Evolutionary conservation across 1,284 basidiomycete genomes (phyloP), one percentile per base, ranked within the genome.

Genomic region (Boletus semigastroideus): DNA sequence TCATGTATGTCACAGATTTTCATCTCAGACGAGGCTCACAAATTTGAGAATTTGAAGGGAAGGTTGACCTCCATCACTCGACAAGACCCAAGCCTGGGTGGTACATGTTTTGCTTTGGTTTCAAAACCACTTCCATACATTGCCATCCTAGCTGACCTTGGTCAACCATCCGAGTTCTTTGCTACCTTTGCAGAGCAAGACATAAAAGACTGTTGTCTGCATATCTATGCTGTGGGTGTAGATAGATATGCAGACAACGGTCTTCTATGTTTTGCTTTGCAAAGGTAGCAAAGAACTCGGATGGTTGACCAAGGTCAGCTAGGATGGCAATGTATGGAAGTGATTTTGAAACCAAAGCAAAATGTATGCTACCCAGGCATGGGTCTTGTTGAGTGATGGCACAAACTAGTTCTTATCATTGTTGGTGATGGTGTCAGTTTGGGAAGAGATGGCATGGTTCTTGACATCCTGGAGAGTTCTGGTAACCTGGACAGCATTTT

Each of bases 61-160:
- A 12, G 2, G 0, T 33, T 62, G n/a, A 0, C 13, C 4, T 1
- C 16, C 1, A 54, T 53, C 36, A 53, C 36, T 1, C 46, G 42
- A 14, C 10, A 12, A 19, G 1, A 31, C 4, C 3, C n/a, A n/a
- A n/a, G n/a, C n/a, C n/a, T 13, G 3, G 5, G 9, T 25, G 14
- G 22, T 5, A 16, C 17, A 11, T 14, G 20, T n/a, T 17, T 20
- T 36, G 27, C 3, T 25, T 17, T 1, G 22, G 5, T 5, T 22
- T n/a, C 22, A 5, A 5, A 22, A 3, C 5, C 22, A 5, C 46
- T 30, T 7, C 53, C 51, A 1, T 52, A 56, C 19, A 49, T 57
- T 9, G 45, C 42, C 1, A 51, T 62, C 22, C 8, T 54, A 52
- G 53, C 45, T 1, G 56, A 63, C 22, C 50, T 61, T n/a, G 48